phyloP scores from a whole-genome alignment of 345 rosid species.

The Ceriops zippeliana region DNA sequence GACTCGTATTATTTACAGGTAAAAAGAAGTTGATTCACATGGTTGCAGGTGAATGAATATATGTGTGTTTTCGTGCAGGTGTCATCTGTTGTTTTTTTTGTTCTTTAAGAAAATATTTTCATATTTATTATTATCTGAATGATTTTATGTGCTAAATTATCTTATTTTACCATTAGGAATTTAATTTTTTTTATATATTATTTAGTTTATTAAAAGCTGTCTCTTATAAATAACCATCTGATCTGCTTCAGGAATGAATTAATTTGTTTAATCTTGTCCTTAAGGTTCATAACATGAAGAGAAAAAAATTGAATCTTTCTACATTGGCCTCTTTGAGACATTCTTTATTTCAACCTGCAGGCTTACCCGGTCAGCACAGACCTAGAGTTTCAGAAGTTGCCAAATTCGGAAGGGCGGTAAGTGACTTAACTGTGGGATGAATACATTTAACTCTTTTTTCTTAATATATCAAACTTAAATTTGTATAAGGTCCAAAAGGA shows the following conservation, averaged over 20 bases:
- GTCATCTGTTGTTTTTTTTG: not conserved
- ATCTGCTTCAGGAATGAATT: no score
- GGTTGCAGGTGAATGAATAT: not conserved
- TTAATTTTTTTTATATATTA: no score
- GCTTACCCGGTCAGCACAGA: constrained; percentile 25
- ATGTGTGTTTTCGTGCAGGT: not conserved
- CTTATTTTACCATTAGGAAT: not conserved
- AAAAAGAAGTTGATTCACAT: not conserved
- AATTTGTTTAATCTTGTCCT: no score
- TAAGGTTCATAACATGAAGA: not conserved
- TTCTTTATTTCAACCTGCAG: constrained; percentile 6
- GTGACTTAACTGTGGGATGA: not conserved
- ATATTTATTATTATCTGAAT: not conserved
- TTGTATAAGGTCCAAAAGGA: no score
- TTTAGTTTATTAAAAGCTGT: no score
- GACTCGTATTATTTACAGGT: constrained; percentile 60
- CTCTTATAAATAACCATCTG: no score
- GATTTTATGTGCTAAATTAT: not conserved
- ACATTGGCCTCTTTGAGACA: not conserved
- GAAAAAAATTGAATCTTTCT: not conserved
- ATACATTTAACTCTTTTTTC: no score
- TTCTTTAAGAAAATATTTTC: not conserved
- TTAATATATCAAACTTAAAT: no score
- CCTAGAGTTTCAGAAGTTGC: constrained; percentile 21
- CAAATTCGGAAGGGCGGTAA: constrained; percentile 32